Base-by-base conservation (phyloP, 1,139 yeast species). In the Candida pseudocylindracea region DNA sequence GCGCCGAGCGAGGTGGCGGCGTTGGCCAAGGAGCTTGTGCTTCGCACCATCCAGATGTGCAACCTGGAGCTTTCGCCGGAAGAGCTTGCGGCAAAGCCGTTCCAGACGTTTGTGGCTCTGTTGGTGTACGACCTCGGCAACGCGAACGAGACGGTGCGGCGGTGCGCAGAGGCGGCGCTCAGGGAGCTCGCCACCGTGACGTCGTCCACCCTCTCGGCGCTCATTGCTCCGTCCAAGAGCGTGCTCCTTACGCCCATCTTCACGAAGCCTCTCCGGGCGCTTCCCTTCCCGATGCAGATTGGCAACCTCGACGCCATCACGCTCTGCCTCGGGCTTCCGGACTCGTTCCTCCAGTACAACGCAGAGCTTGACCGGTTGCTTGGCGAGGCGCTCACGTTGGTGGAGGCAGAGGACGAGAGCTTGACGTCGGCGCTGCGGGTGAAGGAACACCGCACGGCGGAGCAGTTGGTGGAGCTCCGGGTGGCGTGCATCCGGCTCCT, bases 201-300 rank as follows among this genome's bases (percentile, higher is more conserved):
- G 0, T 57, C 60, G 2, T 72, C 74, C 15, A 66, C 91, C 1
- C 61, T 83, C 33, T 67, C 88, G 1, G 67, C 72, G 1, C 65
- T 91, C 40, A 72, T 91, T 51, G 69, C 70, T 9, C 92, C 92
- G 11, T 83, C 91, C 33, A 80, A 81, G 42, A 75, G 70, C 31
- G 67, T 85, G 31, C 57, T 91, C 31, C 55, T 91, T 32, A 80
- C 92, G 1, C 98, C 98, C 8, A 88, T 91, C 30, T 91, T 88
- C 55, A 93, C 94, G 7, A 91, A 91, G 46, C 99, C 99, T 1
- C 55, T 91, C 37, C 63, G 99, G 39, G 98, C 98, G 1, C 60
- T 91, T 38, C 98, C 99, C 1, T 88, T 91, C 55, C 92, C 95
- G 3, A 88, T 85, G 94, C 98, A 91, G 54, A 88, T 91, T 36